These are phyloP conservation scores for Penicillium crustosum DNA, from an alignment of 2,329 filamentous ascomycete genomes.

Conservation along the genomic window DNA sequence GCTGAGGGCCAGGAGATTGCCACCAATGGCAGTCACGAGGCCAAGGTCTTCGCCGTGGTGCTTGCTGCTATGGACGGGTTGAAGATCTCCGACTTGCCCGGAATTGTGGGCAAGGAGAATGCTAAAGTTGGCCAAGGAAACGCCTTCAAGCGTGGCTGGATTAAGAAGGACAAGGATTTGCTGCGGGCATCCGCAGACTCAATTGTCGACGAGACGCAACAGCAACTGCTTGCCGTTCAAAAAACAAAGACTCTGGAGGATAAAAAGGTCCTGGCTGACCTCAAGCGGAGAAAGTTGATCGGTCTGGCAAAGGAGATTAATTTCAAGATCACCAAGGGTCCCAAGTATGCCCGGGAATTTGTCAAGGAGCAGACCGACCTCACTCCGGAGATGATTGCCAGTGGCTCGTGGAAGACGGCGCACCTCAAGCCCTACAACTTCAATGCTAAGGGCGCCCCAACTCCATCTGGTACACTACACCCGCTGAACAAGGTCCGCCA, in stretches of 20 bases:
- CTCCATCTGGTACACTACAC: conserved; percentile 52
- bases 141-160: conserved; percentile 77
- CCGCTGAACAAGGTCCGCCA: conserved; percentile 87
- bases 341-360: conserved; percentile 85
- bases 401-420: conserved; percentile 87
- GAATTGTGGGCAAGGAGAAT: conserved; percentile 48
- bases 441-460: conserved; percentile 62
- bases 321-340: conserved; percentile 80
- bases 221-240: conserved; percentile 72
- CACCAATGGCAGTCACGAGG: conserved; percentile 75
- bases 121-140: conserved; percentile 81
- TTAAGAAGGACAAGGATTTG: conserved; percentile 62
- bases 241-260: conserved; percentile 68
- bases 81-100: conserved; percentile 69
- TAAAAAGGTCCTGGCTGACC: conserved; percentile 71
- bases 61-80: conserved; percentile 73
- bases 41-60: conserved; percentile 75
- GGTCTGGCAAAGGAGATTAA: conserved; percentile 78
- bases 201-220: conserved; percentile 75
- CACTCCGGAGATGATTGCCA: conserved; percentile 85
- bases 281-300: conserved; percentile 90
- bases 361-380: conserved; percentile 92
- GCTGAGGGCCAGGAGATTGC: conserved; percentile 71
- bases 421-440: conserved; percentile 85
- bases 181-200: conserved; percentile 61